Evolutionary conservation across 495 filamentous ascomycete genomes (phyloP).

Genomic region (Penicillium pancosmium): DNA sequence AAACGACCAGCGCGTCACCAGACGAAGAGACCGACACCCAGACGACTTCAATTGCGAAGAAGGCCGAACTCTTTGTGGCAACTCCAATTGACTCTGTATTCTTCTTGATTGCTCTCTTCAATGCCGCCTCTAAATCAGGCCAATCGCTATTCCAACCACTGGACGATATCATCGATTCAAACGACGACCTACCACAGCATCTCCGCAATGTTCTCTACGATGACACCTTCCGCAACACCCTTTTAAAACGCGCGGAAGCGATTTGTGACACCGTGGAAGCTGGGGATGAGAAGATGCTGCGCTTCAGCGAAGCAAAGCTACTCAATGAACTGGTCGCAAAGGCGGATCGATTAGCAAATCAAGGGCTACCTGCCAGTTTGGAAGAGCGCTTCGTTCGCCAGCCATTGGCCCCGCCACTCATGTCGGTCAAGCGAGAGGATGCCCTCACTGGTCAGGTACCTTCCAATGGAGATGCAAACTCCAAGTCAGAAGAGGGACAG

Average conservation of each 20-base stretch:
- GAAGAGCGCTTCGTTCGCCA: conserved; percentile 82
- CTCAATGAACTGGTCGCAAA: conserved; percentile 68
- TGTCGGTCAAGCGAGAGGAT: conserved; percentile 59
- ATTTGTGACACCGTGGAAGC: conserved; percentile 81
- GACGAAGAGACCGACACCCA: conserved; percentile 15
- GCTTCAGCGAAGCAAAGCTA: conserved; percentile 71
- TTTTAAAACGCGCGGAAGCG: conserved; percentile 58
- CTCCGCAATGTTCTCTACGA: conserved; percentile 59
- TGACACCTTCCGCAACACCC: conserved; percentile 36
- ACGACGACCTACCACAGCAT: conserved; percentile 58
- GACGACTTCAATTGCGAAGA: conserved; percentile 48
- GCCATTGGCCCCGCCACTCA: conserved; percentile 72
- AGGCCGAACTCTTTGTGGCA: conserved; percentile 74
- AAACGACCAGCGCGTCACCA: conserved; percentile 9
- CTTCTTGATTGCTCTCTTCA: conserved; percentile 72
- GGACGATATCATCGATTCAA: conserved; percentile 78
- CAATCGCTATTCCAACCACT: conserved; percentile 67
- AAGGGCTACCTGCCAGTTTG: conserved; percentile 74
- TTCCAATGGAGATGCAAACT: conserved; percentile 23
- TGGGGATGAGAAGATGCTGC: conserved; percentile 80
- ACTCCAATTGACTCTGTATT: conserved; percentile 86
- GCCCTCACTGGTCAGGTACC: conserved; percentile 21
- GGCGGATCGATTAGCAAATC: conserved; percentile 66
- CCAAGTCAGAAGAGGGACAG: conserved; percentile 34
- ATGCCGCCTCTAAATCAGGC: conserved; percentile 41